These are phyloP conservation scores for Chenopodium album DNA, from an alignment of 148 eudicot genomes.

Conservation along the genomic window DNA sequence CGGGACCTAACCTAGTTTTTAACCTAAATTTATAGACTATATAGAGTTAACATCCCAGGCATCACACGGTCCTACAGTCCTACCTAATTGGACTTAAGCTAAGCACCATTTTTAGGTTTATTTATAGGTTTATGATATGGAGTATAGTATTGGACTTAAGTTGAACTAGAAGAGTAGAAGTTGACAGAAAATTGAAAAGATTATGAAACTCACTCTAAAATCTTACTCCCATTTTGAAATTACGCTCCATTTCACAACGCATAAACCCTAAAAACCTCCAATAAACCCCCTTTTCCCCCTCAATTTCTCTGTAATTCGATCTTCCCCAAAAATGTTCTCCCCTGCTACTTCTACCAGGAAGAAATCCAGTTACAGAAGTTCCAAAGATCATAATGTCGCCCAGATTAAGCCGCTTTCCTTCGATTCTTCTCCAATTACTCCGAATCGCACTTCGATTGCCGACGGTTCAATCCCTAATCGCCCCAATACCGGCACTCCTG, in stretches of 20 bases:
- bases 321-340: slow-evolving; percentile 48
- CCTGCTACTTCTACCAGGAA: slow-evolving; percentile 53
- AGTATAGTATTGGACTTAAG: too few species aligned
- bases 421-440: slow-evolving; percentile 55
- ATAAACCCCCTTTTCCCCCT: slow-evolving; percentile 11
- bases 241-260: background rate
- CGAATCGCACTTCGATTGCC: slow-evolving; percentile 31
- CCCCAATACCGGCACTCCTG: slow-evolving; percentile 88
- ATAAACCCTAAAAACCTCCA: slow-evolving; percentile 14
- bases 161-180: too few species aligned
- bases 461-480: slow-evolving; percentile 51
- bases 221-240: too few species aligned
- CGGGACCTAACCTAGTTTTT: too few species aligned
- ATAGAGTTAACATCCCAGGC: too few species aligned
- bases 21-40: too few species aligned
- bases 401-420: background rate
- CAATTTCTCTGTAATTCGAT: background rate
- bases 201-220: too few species aligned
- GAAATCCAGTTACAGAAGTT: slow-evolving; percentile 38
- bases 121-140: too few species aligned
- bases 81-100: too few species aligned
- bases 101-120: too few species aligned
- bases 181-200: too few species aligned
- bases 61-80: too few species aligned
- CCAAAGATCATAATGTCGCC: slow-evolving; percentile 32